Evolutionary conservation across 495 filamentous ascomycete species (phyloP), one percentile per base, ranked within the genome.

Genomic region (Halenospora varia): DNA sequence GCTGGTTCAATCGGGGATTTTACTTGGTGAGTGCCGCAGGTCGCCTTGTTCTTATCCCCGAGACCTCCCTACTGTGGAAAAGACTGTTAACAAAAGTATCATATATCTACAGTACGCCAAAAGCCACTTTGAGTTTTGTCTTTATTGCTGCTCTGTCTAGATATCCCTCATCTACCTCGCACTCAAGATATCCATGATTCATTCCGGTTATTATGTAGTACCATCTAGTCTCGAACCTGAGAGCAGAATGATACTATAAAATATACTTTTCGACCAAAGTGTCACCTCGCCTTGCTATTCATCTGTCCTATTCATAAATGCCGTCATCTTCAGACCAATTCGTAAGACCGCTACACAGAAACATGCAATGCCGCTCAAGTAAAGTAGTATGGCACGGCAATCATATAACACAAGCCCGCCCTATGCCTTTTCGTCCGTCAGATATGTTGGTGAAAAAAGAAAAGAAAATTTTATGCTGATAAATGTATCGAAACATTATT

Each of bases 311-410:
- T 17, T 19, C 19, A 19, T 22, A 19, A 39, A 39, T 39, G 11
- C 49, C 9, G 8, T 29, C 42, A 17, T 26, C 39, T 48, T 19
- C 11, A 46, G 35, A 26, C 41, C 44, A 63, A 24, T 60, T 54
- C 19, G n/a, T 53, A n/a, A 29, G 29, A 18, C 60, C 57, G 55
- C 51, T 59, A 59, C 59, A 23, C 29, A 56, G 25, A 59, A 62
- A 59, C 55, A 61, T 40, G 48, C 39, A 58, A 56, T 56, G 55
- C 59, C 53, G 25, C 53, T 56, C 45, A 24, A 54, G 22, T 19
- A 25, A 29, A 44, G 20, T 47, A 24, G 41, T 35, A 47, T 52
- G 45, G 55, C 49, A 56, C 40, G 22, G 20, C 48, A 56, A 49
- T 58, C 56, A 53, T 40, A 44, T 25, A 55, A 53, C 52, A 64